phyloP scores from a whole-genome alignment of 2,329 filamentous ascomycete genomes.

The Podosphaera aphanis region DNA sequence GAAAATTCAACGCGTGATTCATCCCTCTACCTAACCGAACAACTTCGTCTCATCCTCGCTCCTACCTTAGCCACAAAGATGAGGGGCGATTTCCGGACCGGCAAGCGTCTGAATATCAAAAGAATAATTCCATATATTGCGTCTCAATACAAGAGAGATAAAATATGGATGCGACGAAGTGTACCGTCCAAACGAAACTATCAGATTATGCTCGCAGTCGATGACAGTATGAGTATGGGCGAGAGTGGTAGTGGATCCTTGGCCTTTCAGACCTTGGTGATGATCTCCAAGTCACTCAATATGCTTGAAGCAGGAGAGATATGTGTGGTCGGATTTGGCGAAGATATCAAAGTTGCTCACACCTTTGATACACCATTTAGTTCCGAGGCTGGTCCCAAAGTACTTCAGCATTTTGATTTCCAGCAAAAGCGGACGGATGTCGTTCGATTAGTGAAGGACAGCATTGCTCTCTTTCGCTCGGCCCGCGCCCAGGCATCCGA shows the following conservation, averaged over 20 bases:
- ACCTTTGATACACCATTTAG: slow-evolving; percentile 65
- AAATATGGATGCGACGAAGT: slow-evolving; percentile 95
- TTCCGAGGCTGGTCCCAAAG: slow-evolving; percentile 56
- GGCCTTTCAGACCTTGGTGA: slow-evolving; percentile 81
- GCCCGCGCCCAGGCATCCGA: slow-evolving; percentile 33
- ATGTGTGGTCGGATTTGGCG: slow-evolving; percentile 75
- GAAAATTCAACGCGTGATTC: slow-evolving; percentile 66
- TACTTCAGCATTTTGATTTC: slow-evolving; percentile 70
- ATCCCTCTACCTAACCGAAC: slow-evolving; percentile 74
- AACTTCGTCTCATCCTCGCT: slow-evolving; percentile 82
- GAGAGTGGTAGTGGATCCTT: slow-evolving; percentile 53
- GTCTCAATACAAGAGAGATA: slow-evolving; percentile 94
- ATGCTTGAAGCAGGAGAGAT: slow-evolving; percentile 92
- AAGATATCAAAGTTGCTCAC: slow-evolving; percentile 63
- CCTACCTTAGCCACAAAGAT: slow-evolving; percentile 91
- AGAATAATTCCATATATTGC: slow-evolving; percentile 99
- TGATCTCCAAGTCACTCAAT: slow-evolving; percentile 64
- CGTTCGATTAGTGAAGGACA: slow-evolving; percentile 48
- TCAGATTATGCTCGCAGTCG: slow-evolving; percentile 91
- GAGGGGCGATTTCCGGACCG: slow-evolving; percentile 86
- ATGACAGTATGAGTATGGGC: slow-evolving; percentile 87
- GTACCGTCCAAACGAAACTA: slow-evolving; percentile 86
- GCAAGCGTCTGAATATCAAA: slow-evolving; percentile 96
- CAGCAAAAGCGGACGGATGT: slow-evolving; percentile 72
- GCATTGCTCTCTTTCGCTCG: slow-evolving; percentile 58